Percentiles rank a stretch among this genome's conserved stretches.
Conservation (phyloP, 768 basidiomycete genomes). For the Termitomyces sp. region DNA sequence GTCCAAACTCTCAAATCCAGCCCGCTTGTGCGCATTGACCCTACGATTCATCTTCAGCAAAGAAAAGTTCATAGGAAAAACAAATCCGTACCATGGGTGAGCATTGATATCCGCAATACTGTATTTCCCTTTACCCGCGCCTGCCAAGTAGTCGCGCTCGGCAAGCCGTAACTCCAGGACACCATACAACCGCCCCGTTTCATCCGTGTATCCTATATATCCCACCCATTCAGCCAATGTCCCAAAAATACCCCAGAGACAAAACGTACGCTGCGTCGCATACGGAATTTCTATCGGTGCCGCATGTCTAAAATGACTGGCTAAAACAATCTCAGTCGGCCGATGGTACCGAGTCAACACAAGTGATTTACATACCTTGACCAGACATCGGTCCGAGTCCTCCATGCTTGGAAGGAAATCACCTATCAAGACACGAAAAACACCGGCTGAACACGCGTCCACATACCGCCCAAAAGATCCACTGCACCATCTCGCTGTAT, state of each 20-base stretch:
- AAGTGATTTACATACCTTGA: slow-evolving; percentile 13
- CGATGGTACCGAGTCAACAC: neutral
- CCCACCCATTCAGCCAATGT: neutral
- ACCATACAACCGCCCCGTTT: slow-evolving; percentile 45
- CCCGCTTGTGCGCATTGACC: slow-evolving; percentile 29
- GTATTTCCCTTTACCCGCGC: slow-evolving; percentile 28
- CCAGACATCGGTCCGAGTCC: slow-evolving; percentile 22
- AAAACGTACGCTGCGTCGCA: slow-evolving; percentile 16
- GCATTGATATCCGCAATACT: slow-evolving; percentile 42
- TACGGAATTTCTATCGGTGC: slow-evolving; percentile 21
- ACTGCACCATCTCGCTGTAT: slow-evolving; percentile 41
- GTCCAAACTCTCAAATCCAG: slow-evolving; percentile 34
- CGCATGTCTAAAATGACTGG: slow-evolving; percentile 14
- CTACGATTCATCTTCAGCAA: slow-evolving; percentile 21
- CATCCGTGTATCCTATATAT: slow-evolving; percentile 38
- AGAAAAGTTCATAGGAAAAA: slow-evolving; percentile 5
- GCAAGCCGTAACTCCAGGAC: slow-evolving; percentile 47
- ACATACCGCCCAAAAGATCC: slow-evolving; percentile 43
- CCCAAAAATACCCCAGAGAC: neutral
- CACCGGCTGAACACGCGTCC: neutral
- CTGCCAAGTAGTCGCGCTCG: slow-evolving; percentile 46
- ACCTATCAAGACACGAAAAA: neutral
- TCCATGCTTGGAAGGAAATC: slow-evolving; percentile 12
- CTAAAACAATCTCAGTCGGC: neutral
- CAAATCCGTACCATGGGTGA: slow-evolving; percentile 23